These are phyloP conservation scores for Ampelocalamus luodianensis DNA, from an alignment of 176 grass and related monocot genomes.

Conservation along the genomic window DNA sequence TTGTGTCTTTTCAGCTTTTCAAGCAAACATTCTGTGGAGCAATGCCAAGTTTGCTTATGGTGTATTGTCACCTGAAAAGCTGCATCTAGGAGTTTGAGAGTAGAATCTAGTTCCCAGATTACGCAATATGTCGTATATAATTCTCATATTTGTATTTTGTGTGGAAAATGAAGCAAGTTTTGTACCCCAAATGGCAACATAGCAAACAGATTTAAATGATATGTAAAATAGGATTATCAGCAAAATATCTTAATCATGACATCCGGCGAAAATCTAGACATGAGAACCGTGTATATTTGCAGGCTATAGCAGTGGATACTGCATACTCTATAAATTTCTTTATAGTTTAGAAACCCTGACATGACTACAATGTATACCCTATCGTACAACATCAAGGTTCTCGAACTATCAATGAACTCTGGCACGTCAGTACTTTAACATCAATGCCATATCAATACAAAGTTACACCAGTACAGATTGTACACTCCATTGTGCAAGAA, in stretches of 20 bases:
- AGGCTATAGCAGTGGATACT: neutral
- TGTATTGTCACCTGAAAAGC: neutral
- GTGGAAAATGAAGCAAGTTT: neutral
- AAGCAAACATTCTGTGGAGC: neutral
- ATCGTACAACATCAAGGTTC: constrained; percentile 7
- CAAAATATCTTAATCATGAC: neutral
- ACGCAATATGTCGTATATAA: neutral
- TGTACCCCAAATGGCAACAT: neutral
- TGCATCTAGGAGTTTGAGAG: constrained; percentile 3
- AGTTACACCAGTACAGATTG: neutral
- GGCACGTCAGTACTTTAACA: neutral
- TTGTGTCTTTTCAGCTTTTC: neutral
- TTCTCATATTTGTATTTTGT: neutral
- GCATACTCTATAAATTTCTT: neutral
- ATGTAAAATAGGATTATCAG: neutral
- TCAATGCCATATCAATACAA: neutral
- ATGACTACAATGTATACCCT: neutral
- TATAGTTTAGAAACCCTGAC: neutral
- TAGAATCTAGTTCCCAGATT: neutral
- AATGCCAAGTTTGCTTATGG: neutral
- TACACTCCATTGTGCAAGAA: neutral
- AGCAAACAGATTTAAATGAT: neutral
- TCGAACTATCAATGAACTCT: neutral
- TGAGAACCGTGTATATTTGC: neutral
- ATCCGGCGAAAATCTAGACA: neutral